Evolutionary conservation across 495 filamentous ascomycete species (phyloP), one percentile per base, ranked within the genome.

Genomic region (Penicillium bovifimosum): DNA sequence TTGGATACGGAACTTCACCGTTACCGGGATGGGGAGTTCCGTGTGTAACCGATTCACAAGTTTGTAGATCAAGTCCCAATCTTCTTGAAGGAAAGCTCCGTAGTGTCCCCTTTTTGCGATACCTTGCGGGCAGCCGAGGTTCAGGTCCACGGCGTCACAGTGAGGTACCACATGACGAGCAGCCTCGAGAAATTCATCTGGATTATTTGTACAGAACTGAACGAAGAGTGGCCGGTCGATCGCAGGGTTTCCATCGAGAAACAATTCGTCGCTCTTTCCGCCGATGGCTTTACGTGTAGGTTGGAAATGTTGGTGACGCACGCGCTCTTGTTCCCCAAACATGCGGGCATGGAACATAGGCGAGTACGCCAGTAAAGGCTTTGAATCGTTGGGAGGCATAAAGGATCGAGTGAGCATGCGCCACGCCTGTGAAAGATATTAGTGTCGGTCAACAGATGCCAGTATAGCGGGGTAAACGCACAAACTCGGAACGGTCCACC

Each of bases 401-500:
- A 91, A 96, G 26, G 91, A 96, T 65, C 92, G 85, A 46, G 88
- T 87, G 56, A 97, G 84, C 78, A 96, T 85, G 55, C 93, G 88
- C 93, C 93, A 96, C 61, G 91, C 91, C 91, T 96, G 39, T 17
- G 41, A 3, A 47, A 49, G 26, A 32, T 5, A 40, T 48, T 36
- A 47, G 24, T 6, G 51, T 74, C 41, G 65, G 65, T 52, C 39
- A 50, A 14, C 9, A 10, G n/a, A 38, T 31, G 31, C 3, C 1
- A 31, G n/a, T 20, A 29, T 36, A 17, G 52, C 11, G 24, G 26
- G 55, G 50, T 49, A 27, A 32, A 75, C 85, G 54, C 76, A 96
- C 92, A 73, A 96, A 95, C 74, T 98, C 95, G 4, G 90, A 96
- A 64, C 96, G 87, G 58, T 97, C 93, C 17, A 99, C 93, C 93